These are phyloP conservation scores for Poterioochromonas sp. DNA, from an alignment of 352 stramenopile genomes.

Conservation along the genomic window DNA sequence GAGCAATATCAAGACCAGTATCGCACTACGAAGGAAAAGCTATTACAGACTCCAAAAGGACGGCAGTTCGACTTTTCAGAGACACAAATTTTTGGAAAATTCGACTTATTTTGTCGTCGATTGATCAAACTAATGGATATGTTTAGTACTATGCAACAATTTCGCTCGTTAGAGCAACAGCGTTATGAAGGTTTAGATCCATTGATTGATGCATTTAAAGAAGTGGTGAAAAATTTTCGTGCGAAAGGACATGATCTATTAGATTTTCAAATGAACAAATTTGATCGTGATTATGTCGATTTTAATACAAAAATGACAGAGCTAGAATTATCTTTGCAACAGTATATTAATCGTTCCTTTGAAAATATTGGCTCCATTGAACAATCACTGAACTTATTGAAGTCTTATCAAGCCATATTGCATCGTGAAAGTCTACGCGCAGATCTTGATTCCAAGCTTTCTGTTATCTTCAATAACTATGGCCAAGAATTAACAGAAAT, in stretches of 20 bases:
- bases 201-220: conserved; percentile 74
- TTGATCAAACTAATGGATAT: conserved; percentile 98
- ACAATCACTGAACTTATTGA: conserved; percentile 87
- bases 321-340: conserved; percentile 84
- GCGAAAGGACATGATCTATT: conserved; percentile 88
- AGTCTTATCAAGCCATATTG: conserved; percentile 94
- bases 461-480: conserved; percentile 98
- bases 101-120: conserved; percentile 92
- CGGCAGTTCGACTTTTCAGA: conserved; percentile 98
- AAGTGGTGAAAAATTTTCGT: conserved; percentile 77
- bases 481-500: conserved; percentile 93
- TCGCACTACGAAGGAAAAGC: conserved; percentile 89
- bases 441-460: conserved; percentile 96
- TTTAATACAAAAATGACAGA: conserved; percentile 90
- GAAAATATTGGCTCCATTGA: conserved; percentile 97
- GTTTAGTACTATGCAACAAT: conserved; percentile 96
- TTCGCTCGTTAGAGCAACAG: conserved; percentile 75
- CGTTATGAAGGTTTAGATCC: conserved; percentile 79
- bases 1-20: conserved; percentile 97
- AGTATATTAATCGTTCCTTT: conserved; percentile 98
- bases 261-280: conserved; percentile 96
- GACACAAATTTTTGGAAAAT: conserved; percentile 96
- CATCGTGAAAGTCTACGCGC: conserved; percentile 92
- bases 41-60: conserved; percentile 82
- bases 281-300: conserved; percentile 82